Conservation (phyloP, 2,329 filamentous ascomycete genomes). For the Talaromyces atroroseus region DNA sequence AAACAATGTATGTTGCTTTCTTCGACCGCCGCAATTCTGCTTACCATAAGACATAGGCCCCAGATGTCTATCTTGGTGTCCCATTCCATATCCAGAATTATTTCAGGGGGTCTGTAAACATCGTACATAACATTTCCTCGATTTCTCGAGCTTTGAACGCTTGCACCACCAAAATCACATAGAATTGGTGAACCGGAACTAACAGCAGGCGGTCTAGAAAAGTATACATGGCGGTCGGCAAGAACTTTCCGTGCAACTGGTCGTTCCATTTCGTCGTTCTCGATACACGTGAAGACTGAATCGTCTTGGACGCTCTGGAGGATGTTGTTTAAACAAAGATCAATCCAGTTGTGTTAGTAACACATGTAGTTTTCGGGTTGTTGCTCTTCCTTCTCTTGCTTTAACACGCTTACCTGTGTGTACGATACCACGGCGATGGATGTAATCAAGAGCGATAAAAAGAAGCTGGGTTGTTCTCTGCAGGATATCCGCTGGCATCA, state of each 20-base stretch:
- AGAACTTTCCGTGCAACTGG: slow-evolving; percentile 40
- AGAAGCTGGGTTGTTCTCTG: background rate
- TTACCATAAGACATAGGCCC: slow-evolving; percentile 36
- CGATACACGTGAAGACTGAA: slow-evolving; percentile 36
- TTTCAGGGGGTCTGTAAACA: slow-evolving; percentile 37
- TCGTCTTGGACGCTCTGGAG: slow-evolving; percentile 40
- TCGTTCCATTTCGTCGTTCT: slow-evolving; percentile 33
- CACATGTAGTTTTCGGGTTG: background rate
- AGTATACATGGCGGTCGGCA: slow-evolving; percentile 24
- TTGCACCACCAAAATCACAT: slow-evolving; percentile 34
- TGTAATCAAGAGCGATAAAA: background rate
- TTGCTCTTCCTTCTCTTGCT: background rate
- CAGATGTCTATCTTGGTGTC: slow-evolving; percentile 36
- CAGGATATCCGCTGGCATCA: background rate
- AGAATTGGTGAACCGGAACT: slow-evolving; percentile 13
- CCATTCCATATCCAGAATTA: slow-evolving; percentile 36
- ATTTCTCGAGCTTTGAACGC: slow-evolving; percentile 29
- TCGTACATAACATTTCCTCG: slow-evolving; percentile 38
- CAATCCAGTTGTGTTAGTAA: slow-evolving; percentile 17
- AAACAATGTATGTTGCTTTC: background rate
- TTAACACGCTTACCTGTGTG: slow-evolving; percentile 2
- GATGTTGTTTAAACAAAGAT: slow-evolving; percentile 46
- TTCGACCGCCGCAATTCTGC: background rate
- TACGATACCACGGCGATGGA: background rate
- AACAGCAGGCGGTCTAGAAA: slow-evolving; percentile 26